Conservation (phyloP, 2,329 filamentous ascomycete species). For the Exserohilum turcica region DNA sequence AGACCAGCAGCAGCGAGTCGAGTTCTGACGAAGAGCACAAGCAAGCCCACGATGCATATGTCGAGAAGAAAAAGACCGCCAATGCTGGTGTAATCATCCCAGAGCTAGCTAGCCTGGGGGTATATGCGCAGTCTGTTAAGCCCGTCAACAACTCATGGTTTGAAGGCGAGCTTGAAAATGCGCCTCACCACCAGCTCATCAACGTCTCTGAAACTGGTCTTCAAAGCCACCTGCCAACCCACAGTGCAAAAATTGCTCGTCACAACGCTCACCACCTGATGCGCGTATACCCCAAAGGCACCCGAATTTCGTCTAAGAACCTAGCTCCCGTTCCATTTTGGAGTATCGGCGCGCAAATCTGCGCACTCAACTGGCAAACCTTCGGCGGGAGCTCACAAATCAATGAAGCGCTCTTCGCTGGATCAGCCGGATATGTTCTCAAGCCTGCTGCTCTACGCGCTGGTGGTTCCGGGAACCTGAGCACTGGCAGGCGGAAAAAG, state of each 20-base stretch:
- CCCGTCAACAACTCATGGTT: slow-evolving; percentile 70
- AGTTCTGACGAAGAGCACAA: slow-evolving; percentile 51
- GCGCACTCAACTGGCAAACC: slow-evolving; percentile 72
- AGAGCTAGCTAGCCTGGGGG: slow-evolving; percentile 67
- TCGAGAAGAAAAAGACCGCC: slow-evolving; percentile 57
- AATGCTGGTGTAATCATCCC: slow-evolving; percentile 62
- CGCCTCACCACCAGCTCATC: slow-evolving; percentile 69
- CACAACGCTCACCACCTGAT: slow-evolving; percentile 72
- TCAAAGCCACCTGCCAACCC: slow-evolving; percentile 55
- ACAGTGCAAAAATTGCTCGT: slow-evolving; percentile 56
- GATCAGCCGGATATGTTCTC: slow-evolving; percentile 68
- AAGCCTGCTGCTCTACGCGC: slow-evolving; percentile 66
- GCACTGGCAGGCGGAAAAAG: slow-evolving; percentile 53
- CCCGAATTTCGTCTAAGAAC: slow-evolving; percentile 69
- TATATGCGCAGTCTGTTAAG: slow-evolving; percentile 73
- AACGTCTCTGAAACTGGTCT: slow-evolving; percentile 71
- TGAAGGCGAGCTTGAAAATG: slow-evolving; percentile 53
- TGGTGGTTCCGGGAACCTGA: slow-evolving; percentile 59
- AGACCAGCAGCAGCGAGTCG: slow-evolving; percentile 42
- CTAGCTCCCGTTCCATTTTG: slow-evolving; percentile 68
- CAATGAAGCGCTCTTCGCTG: slow-evolving; percentile 70
- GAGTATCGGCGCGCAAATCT: slow-evolving; percentile 71
- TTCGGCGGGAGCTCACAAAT: slow-evolving; percentile 70
- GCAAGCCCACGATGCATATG: slow-evolving; percentile 60
- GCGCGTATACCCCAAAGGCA: slow-evolving; percentile 72